Percentiles rank a stretch among this genome's conserved stretches.
phyloP scores from a whole-genome alignment of 495 filamentous ascomycete genomes.

The Astrothelium macrocarpum region DNA sequence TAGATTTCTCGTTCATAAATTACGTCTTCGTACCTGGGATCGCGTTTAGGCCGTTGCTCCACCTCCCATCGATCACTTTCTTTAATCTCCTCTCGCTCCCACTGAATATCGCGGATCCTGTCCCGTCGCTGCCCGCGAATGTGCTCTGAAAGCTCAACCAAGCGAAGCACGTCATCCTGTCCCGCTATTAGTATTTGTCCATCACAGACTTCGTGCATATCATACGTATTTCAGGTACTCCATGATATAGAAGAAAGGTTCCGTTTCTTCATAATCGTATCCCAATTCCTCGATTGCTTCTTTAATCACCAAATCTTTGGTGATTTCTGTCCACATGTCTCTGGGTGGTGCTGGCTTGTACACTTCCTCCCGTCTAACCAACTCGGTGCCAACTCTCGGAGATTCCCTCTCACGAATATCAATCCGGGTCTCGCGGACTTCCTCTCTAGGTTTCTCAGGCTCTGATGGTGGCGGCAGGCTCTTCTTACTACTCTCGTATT shows the following conservation, averaged over 20 bases:
- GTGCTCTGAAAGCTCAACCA: slow-evolving; percentile 71
- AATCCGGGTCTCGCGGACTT: slow-evolving; percentile 38
- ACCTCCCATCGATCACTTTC: neutral
- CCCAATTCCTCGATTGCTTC: slow-evolving; percentile 80
- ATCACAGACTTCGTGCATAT: slow-evolving; percentile 13
- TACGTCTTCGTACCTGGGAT: slow-evolving; percentile 23
- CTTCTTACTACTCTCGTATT: slow-evolving; percentile 21
- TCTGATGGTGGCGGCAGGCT: slow-evolving; percentile 14
- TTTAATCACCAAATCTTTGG: slow-evolving; percentile 78
- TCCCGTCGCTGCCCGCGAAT: slow-evolving; percentile 68
- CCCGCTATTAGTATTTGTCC: neutral
- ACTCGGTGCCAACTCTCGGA: slow-evolving; percentile 18
- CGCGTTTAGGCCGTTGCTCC: slow-evolving; percentile 10
- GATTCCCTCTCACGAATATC: slow-evolving; percentile 9
- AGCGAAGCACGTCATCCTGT: slow-evolving; percentile 77
- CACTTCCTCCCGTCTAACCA: neutral
- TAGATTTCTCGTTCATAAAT: slow-evolving; percentile 27
- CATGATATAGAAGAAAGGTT: slow-evolving; percentile 83
- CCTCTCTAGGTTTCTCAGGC: slow-evolving; percentile 26
- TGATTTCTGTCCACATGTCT: slow-evolving; percentile 94
- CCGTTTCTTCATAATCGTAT: slow-evolving; percentile 88
- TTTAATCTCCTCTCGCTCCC: slow-evolving; percentile 50
- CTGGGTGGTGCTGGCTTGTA: slow-evolving; percentile 8
- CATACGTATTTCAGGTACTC: slow-evolving; percentile 81
- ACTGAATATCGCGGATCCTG: slow-evolving; percentile 72